Percentiles rank a stretch among this genome's conserved stretches.
Conservation (phyloP, 352 stramenopile species). For the Phytophthora sojae region DNA sequence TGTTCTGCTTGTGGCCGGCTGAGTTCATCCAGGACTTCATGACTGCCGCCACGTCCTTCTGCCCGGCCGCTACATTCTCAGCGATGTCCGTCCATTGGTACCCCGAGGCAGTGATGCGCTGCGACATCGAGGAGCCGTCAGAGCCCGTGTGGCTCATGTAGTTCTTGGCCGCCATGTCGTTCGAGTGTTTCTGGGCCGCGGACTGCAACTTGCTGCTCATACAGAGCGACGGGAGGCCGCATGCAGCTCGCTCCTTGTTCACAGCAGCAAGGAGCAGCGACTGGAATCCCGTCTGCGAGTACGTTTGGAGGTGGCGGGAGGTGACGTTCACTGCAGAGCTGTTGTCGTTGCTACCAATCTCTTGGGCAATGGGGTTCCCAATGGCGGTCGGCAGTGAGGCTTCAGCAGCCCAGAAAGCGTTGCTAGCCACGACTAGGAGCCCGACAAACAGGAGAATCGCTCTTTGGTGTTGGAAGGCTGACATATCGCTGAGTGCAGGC, state of each 20-base stretch:
- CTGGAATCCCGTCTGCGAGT: slow-evolving; percentile 30
- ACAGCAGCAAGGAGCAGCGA: slow-evolving; percentile 52
- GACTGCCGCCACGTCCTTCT: slow-evolving; percentile 47
- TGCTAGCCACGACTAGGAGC: slow-evolving; percentile 15
- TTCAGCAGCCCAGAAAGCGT: slow-evolving; percentile 5
- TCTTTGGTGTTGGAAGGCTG: slow-evolving; percentile 17
- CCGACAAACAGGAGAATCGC: slow-evolving; percentile 12
- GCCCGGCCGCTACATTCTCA: slow-evolving; percentile 65
- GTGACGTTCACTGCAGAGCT: slow-evolving; percentile 1
- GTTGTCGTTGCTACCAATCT: background rate
- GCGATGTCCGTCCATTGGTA: slow-evolving; percentile 58
- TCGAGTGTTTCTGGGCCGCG: slow-evolving; percentile 37
- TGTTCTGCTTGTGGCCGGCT: slow-evolving; percentile 50
- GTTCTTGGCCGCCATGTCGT: slow-evolving; percentile 53
- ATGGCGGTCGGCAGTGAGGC: background rate
- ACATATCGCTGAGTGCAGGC: slow-evolving; percentile 1
- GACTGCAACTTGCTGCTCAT: slow-evolving; percentile 46
- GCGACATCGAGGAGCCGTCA: slow-evolving; percentile 48
- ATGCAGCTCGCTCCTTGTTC: slow-evolving; percentile 54
- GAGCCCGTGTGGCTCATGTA: slow-evolving; percentile 63
- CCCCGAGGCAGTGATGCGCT: slow-evolving; percentile 49
- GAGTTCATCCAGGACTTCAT: slow-evolving; percentile 73
- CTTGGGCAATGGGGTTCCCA: slow-evolving; percentile 4
- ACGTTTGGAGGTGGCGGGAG: slow-evolving; percentile 29
- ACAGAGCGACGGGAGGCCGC: slow-evolving; percentile 41